Conservation (phyloP, 2,329 filamentous ascomycete genomes). For the Neurospora crassa region DNA sequence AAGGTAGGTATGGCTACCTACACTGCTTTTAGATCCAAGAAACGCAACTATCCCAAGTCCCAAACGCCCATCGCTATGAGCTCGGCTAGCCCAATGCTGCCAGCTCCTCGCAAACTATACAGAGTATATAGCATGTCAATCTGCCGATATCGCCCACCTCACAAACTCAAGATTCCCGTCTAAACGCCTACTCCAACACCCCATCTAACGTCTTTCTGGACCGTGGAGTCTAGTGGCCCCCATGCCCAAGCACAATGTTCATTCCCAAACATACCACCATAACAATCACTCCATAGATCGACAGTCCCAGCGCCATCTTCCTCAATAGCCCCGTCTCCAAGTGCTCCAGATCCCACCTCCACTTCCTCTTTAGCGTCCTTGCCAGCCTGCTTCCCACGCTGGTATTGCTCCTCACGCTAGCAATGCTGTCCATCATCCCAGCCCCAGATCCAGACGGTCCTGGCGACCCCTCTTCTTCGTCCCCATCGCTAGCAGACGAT, state of each 20-base stretch:
- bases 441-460: slow-evolving; percentile 10
- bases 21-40: neutral
- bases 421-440: slow-evolving; percentile 34
- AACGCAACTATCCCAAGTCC: neutral
- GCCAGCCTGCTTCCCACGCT: slow-evolving; percentile 28
- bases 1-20: neutral
- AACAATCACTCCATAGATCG: slow-evolving; percentile 74
- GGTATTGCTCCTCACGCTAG: slow-evolving; percentile 31
- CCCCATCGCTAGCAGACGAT: slow-evolving; percentile 37
- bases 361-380: slow-evolving; percentile 39
- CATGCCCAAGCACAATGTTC: slow-evolving; percentile 54
- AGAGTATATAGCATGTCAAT: no score
- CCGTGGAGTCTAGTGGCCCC: slow-evolving; percentile 1
- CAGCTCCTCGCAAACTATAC: neutral
- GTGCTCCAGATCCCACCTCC: slow-evolving; percentile 52
- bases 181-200: neutral
- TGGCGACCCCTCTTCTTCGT: slow-evolving; percentile 22
- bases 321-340: slow-evolving; percentile 58
- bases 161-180: no score
- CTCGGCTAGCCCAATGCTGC: neutral
- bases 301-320: slow-evolving; percentile 63
- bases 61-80: neutral
- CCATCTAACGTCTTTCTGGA: neutral
- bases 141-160: no score
- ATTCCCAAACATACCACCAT: slow-evolving; percentile 83